Evolutionary conservation across 2,329 filamentous ascomycete genomes (phyloP), one percentile per base, ranked within the genome.

Genomic region (Fusarium sp.): DNA sequence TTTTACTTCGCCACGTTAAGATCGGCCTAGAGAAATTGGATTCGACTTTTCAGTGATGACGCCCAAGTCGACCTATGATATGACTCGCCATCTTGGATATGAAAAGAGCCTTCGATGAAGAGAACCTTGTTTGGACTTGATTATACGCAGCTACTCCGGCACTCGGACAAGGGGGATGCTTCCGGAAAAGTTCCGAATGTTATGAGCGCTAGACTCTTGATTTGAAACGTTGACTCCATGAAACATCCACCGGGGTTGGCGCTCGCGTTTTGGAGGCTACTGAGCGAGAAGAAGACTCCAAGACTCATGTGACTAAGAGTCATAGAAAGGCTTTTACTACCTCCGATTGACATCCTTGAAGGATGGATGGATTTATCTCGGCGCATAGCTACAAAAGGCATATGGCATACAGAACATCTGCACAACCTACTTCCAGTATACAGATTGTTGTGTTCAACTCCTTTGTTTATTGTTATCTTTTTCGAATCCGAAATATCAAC

Each of bases 351-450:
- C 7, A n/a, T n/a, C 6, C 2, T 23, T 7, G 20, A 12, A 10
- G 20, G 10, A 37, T 18, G 11, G 6, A n/a, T 11, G 18, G 18
- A 15, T 26, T 1, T 16, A 6, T 8, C 11, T 16, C 4, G 4
- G 2, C 11, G 12, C 2, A 34, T 33, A 45, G n/a, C 8, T 41
- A 23, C 11, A 26, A 38, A 12, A 26, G 18, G 11, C 16, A 31
- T 34, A 28, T 33, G 45, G 31, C 45, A 46, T 46, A 59, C 52
- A 58, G 13, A 18, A 42, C 26, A 46, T 58, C 15, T 38, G 4
- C 16, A 44, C 34, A 33, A n/a, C 28, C 9, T 34, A 15, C 31
- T 6, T 18, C 18, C 15, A 5, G 15, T 36, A 13, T n/a, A n/a
- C 31, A 3, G 31, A 20, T 12, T 23, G 15, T 23, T 47, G 45